phyloP scores from a whole-genome alignment of 495 filamentous ascomycete species.

The Cryomyces antarcticus region DNA sequence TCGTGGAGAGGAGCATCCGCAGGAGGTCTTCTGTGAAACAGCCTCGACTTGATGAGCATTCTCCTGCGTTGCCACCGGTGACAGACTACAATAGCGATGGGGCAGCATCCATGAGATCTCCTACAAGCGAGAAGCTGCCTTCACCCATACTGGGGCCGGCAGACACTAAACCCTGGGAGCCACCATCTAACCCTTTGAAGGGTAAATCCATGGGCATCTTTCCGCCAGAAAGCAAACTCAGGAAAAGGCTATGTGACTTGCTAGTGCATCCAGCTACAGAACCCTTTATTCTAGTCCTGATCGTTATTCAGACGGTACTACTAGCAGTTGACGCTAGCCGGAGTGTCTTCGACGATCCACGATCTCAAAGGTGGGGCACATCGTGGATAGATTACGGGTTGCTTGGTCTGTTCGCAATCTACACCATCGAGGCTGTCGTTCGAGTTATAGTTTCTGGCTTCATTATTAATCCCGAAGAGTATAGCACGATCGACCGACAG shows the following conservation, averaged over 20 bases:
- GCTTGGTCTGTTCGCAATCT: constrained; percentile 70
- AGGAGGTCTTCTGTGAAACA: constrained; percentile 39
- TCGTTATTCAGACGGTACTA: constrained; percentile 72
- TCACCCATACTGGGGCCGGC: constrained; percentile 1
- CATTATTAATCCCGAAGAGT: constrained; percentile 68
- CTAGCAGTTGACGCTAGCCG: constrained; percentile 61
- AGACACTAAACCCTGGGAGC: background rate
- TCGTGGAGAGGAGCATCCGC: constrained; percentile 53
- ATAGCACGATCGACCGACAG: constrained; percentile 57
- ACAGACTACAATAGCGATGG: constrained; percentile 31
- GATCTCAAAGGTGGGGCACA: constrained; percentile 39
- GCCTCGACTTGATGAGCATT: background rate
- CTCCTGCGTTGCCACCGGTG: background rate
- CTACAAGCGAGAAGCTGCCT: constrained; percentile 22
- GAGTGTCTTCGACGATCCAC: constrained; percentile 36
- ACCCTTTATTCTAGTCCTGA: constrained; percentile 68
- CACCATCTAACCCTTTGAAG: constrained; percentile 53
- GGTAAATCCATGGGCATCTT: constrained; percentile 79
- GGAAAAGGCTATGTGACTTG: constrained; percentile 60
- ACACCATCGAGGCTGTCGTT: constrained; percentile 66
- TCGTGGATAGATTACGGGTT: constrained; percentile 58
- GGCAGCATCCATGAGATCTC: constrained; percentile 19
- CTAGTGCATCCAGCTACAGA: constrained; percentile 76
- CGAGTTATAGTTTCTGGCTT: constrained; percentile 83
- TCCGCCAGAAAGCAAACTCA: constrained; percentile 50